Percentiles rank a stretch among this genome's conserved stretches.
phyloP scores from a whole-genome alignment of 2,329 filamentous ascomycete species.

The Xylaria sp. region DNA sequence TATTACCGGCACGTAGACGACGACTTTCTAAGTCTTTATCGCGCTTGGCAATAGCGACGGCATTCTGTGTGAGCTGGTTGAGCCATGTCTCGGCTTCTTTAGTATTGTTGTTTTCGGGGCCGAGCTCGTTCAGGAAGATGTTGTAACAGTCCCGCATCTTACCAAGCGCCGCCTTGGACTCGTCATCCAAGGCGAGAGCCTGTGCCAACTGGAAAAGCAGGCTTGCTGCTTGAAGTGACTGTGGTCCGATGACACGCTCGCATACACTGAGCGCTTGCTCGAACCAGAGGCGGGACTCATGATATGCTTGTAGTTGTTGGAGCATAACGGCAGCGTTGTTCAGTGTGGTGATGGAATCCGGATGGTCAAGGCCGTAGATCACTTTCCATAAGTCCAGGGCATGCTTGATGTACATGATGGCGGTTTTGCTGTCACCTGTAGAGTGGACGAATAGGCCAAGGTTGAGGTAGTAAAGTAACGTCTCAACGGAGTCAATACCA shows the following conservation, averaged over 20 bases:
- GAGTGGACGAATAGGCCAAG: slow-evolving; percentile 94
- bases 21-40: slow-evolving; percentile 86
- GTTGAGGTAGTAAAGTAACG: slow-evolving; percentile 95
- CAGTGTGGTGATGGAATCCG: slow-evolving; percentile 97
- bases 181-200: slow-evolving; percentile 92
- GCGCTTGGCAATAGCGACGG: slow-evolving; percentile 93
- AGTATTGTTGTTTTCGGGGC: slow-evolving; percentile 93
- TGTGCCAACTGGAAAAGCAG: slow-evolving; percentile 97
- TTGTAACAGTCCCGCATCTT: slow-evolving; percentile 97
- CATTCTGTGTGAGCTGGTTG: slow-evolving; percentile 94
- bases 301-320: slow-evolving; percentile 92
- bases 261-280: slow-evolving; percentile 91
- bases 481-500: slow-evolving; percentile 93
- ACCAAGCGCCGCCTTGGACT: slow-evolving; percentile 89
- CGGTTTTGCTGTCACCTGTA: slow-evolving; percentile 86
- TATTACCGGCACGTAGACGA: slow-evolving; percentile 72
- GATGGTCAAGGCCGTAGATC: slow-evolving; percentile 92
- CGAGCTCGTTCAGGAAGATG: slow-evolving; percentile 90
- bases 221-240: slow-evolving; percentile 92
- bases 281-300: slow-evolving; percentile 96
- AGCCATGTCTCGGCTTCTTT: slow-evolving; percentile 98
- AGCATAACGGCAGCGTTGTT: slow-evolving; percentile 99
- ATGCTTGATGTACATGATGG: slow-evolving; percentile 90
- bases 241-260: slow-evolving; percentile 87
- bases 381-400: slow-evolving; percentile 96